Evolutionary conservation across 257 asterid genomes (phyloP), one percentile per base, ranked within the genome.

Genomic region (Catharanthus roseus): DNA sequence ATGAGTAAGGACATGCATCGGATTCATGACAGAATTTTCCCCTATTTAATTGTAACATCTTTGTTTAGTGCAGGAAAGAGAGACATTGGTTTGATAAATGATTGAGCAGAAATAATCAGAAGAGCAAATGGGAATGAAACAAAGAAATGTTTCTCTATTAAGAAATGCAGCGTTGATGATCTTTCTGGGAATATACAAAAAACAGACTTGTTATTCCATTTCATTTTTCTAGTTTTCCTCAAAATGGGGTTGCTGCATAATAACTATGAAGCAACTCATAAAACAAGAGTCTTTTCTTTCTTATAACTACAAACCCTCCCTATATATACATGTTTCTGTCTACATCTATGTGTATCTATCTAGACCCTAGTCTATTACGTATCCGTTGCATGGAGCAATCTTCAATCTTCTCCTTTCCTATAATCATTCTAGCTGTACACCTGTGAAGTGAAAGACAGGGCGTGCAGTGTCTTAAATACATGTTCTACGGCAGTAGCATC

Each of bases 401-500:
- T 5, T 36, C 65, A 28, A 33, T 58, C 39, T 57, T 58, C 65
- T 58, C 39, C 23, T 57, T 57, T 1, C 7, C 29, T n/a, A n/a
- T n/a, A 33, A 5, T 60, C 18, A n/a, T 36, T 55, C 69, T 58
- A 81, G 67, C 72, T 79, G 77, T 75, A 79, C 82, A 76, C 77
- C 71, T 81, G 84, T 6, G 77, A 67, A 34, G 80, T 70, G 63
- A 84, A 85, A 69, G 76, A 85, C 55, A 60, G 72, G 10, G 81
- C 24, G 68, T 79, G 64, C 74, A 91, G 51, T 77, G 71, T 84
- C 67, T 77, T 78, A 36, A 88, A 86, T 34, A 82, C 88, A 21
- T 70, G 74, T 73, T 81, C 97, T 58, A 89, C 97, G 16, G 96
- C 86, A 34, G 61, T 55, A 55, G 77, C 72, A 80, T 93, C 97